phyloP scores from a whole-genome alignment of 1,139 yeast genomes.

The Blastobotrys ciferrii region DNA sequence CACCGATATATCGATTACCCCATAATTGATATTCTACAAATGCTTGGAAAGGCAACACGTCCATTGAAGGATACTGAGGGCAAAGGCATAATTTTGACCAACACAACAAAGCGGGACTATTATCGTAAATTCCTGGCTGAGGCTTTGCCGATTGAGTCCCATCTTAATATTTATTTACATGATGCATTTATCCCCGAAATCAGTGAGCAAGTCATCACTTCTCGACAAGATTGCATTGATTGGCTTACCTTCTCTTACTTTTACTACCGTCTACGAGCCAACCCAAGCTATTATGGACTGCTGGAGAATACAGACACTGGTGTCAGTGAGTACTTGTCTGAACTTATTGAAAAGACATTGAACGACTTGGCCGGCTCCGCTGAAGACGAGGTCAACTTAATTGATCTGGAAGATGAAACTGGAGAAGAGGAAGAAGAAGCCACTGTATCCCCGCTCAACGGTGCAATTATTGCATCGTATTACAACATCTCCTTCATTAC shows the following conservation, averaged over 20 bases:
- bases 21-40: slow-evolving; percentile 62
- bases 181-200: slow-evolving; percentile 75
- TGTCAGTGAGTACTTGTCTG: slow-evolving; percentile 77
- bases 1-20: slow-evolving; percentile 69
- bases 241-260: slow-evolving; percentile 85
- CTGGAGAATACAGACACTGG: slow-evolving; percentile 63
- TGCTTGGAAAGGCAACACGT: slow-evolving; percentile 60
- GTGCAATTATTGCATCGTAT: slow-evolving; percentile 73
- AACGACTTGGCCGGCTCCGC: slow-evolving; percentile 47
- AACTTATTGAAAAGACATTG: slow-evolving; percentile 71
- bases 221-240: slow-evolving; percentile 84
- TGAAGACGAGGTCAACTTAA: slow-evolving; percentile 49
- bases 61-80: slow-evolving; percentile 34
- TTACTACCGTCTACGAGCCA: slow-evolving; percentile 72
- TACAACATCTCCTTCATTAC: slow-evolving; percentile 64
- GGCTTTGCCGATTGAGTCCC: slow-evolving; percentile 84
- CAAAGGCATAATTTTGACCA: slow-evolving; percentile 57
- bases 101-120: slow-evolving; percentile 54
- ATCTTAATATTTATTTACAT: slow-evolving; percentile 53
- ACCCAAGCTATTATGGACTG: slow-evolving; percentile 87
- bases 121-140: slow-evolving; percentile 70
- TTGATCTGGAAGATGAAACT: slow-evolving; percentile 53
- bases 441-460: slow-evolving; percentile 58
- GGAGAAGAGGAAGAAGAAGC: slow-evolving; percentile 44
- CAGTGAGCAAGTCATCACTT: slow-evolving; percentile 58